phyloP scores from a whole-genome alignment of 2,329 filamentous ascomycete species.

The Penicillium fuscoglaucum region DNA sequence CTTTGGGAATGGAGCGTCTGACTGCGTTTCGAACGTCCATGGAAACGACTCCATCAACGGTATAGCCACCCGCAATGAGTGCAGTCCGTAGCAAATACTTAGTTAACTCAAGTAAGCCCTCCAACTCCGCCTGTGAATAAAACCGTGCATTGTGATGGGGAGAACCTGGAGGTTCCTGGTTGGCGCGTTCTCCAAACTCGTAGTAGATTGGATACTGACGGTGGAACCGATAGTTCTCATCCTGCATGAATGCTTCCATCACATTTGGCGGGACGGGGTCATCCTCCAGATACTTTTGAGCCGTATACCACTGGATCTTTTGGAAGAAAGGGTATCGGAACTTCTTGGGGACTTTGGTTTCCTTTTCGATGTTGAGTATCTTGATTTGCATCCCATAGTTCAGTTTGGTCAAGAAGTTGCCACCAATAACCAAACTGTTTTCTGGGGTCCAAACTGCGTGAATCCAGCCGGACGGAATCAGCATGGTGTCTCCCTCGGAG shows the following conservation, averaged over 20 bases:
- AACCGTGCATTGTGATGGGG: conserved; percentile 60
- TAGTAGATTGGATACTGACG: conserved; percentile 59
- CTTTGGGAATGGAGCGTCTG: conserved; percentile 63
- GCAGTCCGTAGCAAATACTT: conserved; percentile 65
- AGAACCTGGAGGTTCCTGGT: conserved; percentile 52
- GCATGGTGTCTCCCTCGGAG: conserved; percentile 66
- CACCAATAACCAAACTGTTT: conserved; percentile 69
- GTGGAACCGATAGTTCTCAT: conserved; percentile 54
- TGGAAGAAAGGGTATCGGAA: conserved; percentile 70
- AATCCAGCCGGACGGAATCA: conserved; percentile 71
- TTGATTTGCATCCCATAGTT: conserved; percentile 68
- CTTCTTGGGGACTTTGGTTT: conserved; percentile 64
- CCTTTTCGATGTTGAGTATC: conserved; percentile 65
- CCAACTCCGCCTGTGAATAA: conserved; percentile 63
- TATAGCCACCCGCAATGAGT: conserved; percentile 59
- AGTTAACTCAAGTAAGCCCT: conserved; percentile 59
- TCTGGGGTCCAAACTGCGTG: conserved; percentile 71
- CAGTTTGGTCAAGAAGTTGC: conserved; percentile 66
- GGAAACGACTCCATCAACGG: conserved; percentile 61
- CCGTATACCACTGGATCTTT: conserved; percentile 67
- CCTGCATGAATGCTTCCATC: conserved; percentile 55
- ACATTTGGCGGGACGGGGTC: conserved; percentile 63
- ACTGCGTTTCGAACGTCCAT: conserved; percentile 60
- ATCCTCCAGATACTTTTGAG: conserved; percentile 63
- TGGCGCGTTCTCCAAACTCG: conserved; percentile 57